A percentile compares a stretch with the other conserved stretches of the same genome.
Conservation (phyloP, 1,284 basidiomycete genomes). For the Apiotrichum sp. region DNA sequence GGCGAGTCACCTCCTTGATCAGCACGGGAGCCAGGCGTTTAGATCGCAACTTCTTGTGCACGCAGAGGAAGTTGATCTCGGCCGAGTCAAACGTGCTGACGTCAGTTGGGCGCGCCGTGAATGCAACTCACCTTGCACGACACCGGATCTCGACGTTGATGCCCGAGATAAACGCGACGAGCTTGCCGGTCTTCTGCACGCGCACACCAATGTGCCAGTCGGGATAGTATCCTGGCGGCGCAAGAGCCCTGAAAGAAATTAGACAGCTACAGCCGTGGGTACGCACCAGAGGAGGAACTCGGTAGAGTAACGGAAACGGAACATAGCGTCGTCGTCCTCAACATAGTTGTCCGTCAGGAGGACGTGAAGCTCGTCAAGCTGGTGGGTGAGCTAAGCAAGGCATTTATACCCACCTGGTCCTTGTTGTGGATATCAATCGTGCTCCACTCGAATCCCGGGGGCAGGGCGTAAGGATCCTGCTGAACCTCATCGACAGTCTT, state of each 20-base stretch:
- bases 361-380: conserved; percentile 89
- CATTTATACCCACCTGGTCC: conserved; percentile 53
- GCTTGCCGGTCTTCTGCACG: conserved; percentile 78
- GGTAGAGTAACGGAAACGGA: conserved; percentile 92
- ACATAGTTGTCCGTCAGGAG: conserved; percentile 91
- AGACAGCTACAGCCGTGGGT: conserved; percentile 8
- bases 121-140: conserved; percentile 61
- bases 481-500: conserved; percentile 71
- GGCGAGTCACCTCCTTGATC: conserved; percentile 96
- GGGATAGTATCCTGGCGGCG: conserved; percentile 83
- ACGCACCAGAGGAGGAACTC: conserved; percentile 86
- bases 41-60: conserved; percentile 95
- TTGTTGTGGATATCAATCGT: conserved; percentile 73
- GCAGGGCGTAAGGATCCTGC: conserved; percentile 79
- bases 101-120: background rate
- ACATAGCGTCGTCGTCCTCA: conserved; percentile 90
- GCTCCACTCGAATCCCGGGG: conserved; percentile 90
- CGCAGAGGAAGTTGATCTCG: conserved; percentile 97
- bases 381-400: background rate
- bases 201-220: conserved; percentile 97
- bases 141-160: conserved; percentile 78
- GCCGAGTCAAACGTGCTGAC: conserved; percentile 62
- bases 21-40: conserved; percentile 94
- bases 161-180: conserved; percentile 98
- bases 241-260: conserved; percentile 66